These are phyloP conservation scores for Epichloe aotearoae DNA, from an alignment of 2,329 filamentous ascomycete genomes.

Conservation along the genomic window DNA sequence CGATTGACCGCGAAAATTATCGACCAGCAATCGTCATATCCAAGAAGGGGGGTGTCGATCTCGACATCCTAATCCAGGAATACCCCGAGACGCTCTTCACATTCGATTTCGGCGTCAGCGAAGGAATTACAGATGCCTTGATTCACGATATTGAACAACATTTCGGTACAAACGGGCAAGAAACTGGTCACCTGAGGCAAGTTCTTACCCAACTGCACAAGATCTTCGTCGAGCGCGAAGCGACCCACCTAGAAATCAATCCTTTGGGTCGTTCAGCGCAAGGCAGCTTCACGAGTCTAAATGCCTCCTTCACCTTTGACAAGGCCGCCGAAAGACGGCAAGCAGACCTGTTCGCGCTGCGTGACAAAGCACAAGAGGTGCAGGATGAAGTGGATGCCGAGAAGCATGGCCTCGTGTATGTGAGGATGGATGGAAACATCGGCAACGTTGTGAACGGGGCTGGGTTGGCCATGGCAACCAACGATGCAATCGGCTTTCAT, in stretches of 20 bases:
- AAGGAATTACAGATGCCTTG: conserved; percentile 15
- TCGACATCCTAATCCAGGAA: conserved; percentile 10
- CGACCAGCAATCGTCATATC: conserved; percentile 25
- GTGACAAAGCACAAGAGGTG: conserved; percentile 21
- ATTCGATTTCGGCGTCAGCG: conserved; percentile 14
- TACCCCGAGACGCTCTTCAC: conserved; percentile 1
- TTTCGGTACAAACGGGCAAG: not conserved
- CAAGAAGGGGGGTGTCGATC: conserved; percentile 6
- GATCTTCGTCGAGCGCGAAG: conserved; percentile 34
- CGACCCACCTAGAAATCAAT: conserved; percentile 30
- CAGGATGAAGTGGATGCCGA: conserved; percentile 24
- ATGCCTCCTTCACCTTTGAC: conserved; percentile 33
- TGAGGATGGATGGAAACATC: conserved; percentile 50
- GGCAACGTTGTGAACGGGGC: conserved; percentile 83
- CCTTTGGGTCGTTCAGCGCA: conserved; percentile 19
- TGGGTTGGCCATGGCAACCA: conserved; percentile 81
- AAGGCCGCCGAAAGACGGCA: conserved; percentile 32
- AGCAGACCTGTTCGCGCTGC: conserved; percentile 22
- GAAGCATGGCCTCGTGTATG: conserved; percentile 64
- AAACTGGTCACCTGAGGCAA: conserved; percentile 7
- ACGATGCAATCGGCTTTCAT: conserved; percentile 59
- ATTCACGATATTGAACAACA: conserved; percentile 8
- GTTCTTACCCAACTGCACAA: conserved; percentile 14
- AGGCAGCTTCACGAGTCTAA: conserved; percentile 18
- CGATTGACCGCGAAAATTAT: conserved; percentile 28